Evolutionary conservation across 441 rosid genomes (phyloP).

Genomic region (Pelargonium fulgidum): DNA sequence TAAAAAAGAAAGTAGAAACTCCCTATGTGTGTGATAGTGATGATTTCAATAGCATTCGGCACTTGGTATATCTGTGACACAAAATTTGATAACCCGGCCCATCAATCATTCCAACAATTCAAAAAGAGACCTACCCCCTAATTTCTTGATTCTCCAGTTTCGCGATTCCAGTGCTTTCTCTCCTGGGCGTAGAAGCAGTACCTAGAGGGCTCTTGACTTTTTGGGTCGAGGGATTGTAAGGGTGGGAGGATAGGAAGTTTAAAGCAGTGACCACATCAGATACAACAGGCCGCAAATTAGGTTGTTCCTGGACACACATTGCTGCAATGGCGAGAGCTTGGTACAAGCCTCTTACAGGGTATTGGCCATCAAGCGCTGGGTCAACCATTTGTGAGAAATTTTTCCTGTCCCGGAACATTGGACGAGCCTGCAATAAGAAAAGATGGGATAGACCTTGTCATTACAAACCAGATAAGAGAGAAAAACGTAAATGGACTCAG

Average conservation of each 20-base stretch:
- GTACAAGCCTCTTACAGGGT: slow-evolving; percentile 76
- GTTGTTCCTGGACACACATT: slow-evolving; percentile 96
- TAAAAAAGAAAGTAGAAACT: not conserved
- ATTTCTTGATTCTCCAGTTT: no score
- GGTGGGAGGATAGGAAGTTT: slow-evolving; percentile 61
- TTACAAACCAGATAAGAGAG: no score
- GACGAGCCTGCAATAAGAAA: slow-evolving; percentile 53
- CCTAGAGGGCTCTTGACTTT: not conserved
- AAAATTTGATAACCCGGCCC: no score
- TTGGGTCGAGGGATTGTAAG: not conserved
- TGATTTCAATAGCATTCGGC: no score
- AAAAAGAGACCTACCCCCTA: no score
- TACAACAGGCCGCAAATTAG: slow-evolving; percentile 75
- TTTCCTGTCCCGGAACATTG: slow-evolving; percentile 78
- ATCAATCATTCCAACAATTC: no score
- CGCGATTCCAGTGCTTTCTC: not conserved
- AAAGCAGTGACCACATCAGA: slow-evolving; percentile 88
- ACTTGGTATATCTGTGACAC: no score
- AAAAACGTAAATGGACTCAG: no score
- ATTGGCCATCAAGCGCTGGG: slow-evolving; percentile 74
- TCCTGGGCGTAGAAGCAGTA: not conserved
- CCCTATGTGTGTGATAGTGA: no score
- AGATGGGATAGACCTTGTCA: no score
- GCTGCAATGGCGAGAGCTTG: slow-evolving; percentile 97
- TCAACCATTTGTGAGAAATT: slow-evolving; percentile 87